phyloP scores from a whole-genome alignment of 108 stramenopile genomes.

The Bacterosira constricta region DNA sequence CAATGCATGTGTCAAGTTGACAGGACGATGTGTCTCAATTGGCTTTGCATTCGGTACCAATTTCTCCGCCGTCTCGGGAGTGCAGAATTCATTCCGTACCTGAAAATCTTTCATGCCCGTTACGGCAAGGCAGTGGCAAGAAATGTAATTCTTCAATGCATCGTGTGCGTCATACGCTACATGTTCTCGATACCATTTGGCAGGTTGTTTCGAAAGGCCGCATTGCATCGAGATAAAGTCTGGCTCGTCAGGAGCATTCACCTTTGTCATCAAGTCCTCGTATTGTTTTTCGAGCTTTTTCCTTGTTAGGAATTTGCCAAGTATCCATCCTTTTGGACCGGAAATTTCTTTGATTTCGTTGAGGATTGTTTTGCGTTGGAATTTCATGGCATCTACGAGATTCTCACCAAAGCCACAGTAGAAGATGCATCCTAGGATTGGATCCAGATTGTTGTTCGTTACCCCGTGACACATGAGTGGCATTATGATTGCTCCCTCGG shows the following conservation, averaged over 20 bases:
- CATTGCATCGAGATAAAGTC: slow-evolving; percentile 32
- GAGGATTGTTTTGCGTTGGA: slow-evolving; percentile 3
- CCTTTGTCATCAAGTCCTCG: slow-evolving; percentile 6
- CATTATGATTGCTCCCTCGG: slow-evolving; percentile 37
- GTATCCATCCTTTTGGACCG: slow-evolving; percentile 22
- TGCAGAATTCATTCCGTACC: slow-evolving; percentile 21
- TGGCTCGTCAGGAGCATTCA: slow-evolving; percentile 25
- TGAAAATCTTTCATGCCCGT: slow-evolving; percentile 43
- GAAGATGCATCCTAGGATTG: slow-evolving; percentile 36
- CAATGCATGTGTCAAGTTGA: slow-evolving; percentile 37
- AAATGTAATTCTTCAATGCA: slow-evolving; percentile 12
- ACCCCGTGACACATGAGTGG: slow-evolving; percentile 29
- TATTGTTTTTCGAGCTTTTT: slow-evolving; percentile 31
- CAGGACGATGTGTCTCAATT: slow-evolving; percentile 31
- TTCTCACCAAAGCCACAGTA: slow-evolving; percentile 34
- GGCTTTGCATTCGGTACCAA: slow-evolving; percentile 22
- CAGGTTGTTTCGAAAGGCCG: slow-evolving; percentile 29
- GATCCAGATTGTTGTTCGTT: slow-evolving; percentile 7
- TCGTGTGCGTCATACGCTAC: slow-evolving; percentile 5
- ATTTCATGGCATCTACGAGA: slow-evolving; percentile 15
- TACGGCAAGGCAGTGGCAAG: slow-evolving; percentile 40
- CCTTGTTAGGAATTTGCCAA: slow-evolving; percentile 1
- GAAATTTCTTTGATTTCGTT: slow-evolving; percentile 15
- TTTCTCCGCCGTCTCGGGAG: slow-evolving; percentile 1
- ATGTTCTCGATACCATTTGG: slow-evolving; percentile 38